phyloP scores from a whole-genome alignment of 331 rosid species.

The Ulmus americana region DNA sequence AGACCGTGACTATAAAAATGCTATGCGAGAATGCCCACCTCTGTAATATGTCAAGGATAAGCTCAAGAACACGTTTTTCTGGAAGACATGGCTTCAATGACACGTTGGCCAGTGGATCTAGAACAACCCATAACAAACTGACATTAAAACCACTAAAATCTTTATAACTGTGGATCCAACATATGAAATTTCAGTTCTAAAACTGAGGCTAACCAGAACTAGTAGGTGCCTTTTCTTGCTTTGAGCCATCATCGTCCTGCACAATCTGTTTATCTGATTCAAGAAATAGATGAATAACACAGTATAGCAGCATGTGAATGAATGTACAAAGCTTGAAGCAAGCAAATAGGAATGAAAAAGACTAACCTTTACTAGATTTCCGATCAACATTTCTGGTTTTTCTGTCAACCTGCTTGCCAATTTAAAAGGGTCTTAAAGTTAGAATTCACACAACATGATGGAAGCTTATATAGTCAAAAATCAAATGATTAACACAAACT shows the following conservation, averaged over 20 bases:
- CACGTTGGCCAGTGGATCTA: constrained; percentile 32
- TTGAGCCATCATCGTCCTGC: constrained; percentile 1
- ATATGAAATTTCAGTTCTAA: background rate
- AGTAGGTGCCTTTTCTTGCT: constrained; percentile 14
- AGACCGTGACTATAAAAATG: background rate
- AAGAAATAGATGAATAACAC: background rate
- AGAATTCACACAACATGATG: constrained; percentile 3
- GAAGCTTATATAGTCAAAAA: background rate
- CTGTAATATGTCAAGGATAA: constrained; percentile 54
- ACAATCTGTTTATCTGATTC: constrained; percentile 15
- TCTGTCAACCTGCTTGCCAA: constrained; percentile 30
- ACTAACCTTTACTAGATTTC: constrained; percentile 25
- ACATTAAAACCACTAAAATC: background rate
- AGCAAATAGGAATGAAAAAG: background rate
- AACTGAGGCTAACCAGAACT: constrained; percentile 15
- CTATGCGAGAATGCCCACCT: constrained; percentile 33
- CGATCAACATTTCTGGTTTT: constrained; percentile 19
- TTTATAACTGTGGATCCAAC: background rate
- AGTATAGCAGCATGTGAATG: constrained; percentile 9
- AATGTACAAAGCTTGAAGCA: constrained; percentile 2
- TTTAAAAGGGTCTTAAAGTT: constrained; percentile 14
- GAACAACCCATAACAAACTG: constrained; percentile 14
- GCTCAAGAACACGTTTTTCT: constrained; percentile 51
- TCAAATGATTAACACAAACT: constrained; percentile 1
- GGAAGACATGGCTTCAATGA: constrained; percentile 34